phyloP scores from a whole-genome alignment of 192 early-diverging fungal species.

The Spizellomyces sp. region DNA sequence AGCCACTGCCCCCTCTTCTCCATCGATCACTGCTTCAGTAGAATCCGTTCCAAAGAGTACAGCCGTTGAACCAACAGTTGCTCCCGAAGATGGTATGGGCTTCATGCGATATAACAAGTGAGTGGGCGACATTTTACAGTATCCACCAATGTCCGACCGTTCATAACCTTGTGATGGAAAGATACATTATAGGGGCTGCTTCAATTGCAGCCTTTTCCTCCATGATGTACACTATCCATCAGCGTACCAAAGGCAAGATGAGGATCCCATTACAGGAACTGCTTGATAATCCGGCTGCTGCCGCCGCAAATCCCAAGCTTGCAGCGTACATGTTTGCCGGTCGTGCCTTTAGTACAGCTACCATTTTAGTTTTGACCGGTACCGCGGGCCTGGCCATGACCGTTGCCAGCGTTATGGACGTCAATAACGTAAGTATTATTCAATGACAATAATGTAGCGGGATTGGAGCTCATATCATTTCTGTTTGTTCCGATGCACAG shows the following conservation, averaged over 20 bases:
- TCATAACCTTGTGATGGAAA: not conserved
- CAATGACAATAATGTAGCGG: not conserved
- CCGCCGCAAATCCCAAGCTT: slow-evolving; percentile 44
- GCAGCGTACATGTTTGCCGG: slow-evolving; percentile 52
- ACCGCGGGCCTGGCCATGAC: slow-evolving; percentile 36
- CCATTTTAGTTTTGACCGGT: slow-evolving; percentile 38
- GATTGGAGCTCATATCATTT: not conserved
- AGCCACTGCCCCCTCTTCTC: not conserved
- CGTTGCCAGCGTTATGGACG: slow-evolving; percentile 38
- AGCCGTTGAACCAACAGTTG: not conserved
- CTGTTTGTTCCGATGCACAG: slow-evolving; percentile 20
- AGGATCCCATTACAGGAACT: slow-evolving; percentile 32
- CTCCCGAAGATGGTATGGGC: not conserved
- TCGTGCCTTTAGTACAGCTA: slow-evolving; percentile 44
- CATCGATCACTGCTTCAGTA: not conserved
- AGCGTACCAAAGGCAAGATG: slow-evolving; percentile 25
- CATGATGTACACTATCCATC: slow-evolving; percentile 28
- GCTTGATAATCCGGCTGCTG: slow-evolving; percentile 25
- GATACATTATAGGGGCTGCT: slow-evolving; percentile 33
- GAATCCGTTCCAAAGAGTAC: not conserved
- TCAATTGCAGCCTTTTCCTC: slow-evolving; percentile 21
- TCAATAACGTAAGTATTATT: slow-evolving; percentile 38
- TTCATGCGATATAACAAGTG: slow-evolving; percentile 8
- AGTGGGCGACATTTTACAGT: not conserved
- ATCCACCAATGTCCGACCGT: not conserved